A percentile compares a stretch with the other conserved stretches of the same genome.
These are phyloP conservation scores for Microdochium paspali DNA, from an alignment of 2,329 filamentous ascomycete genomes.

Conservation along the genomic window DNA sequence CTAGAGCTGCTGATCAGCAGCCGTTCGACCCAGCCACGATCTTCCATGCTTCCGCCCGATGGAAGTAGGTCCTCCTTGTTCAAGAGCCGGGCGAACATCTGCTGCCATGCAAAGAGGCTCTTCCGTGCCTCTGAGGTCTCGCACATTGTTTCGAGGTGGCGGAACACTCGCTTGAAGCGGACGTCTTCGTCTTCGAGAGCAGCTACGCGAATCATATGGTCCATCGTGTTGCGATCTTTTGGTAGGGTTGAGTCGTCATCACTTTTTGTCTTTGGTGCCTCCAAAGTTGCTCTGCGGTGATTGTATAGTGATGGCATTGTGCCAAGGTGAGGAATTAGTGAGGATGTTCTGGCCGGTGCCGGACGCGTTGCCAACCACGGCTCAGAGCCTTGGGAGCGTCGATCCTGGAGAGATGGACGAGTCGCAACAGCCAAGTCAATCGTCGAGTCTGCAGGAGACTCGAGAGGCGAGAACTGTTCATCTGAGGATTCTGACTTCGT, in stretches of 20 bases:
- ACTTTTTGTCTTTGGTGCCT: not conserved
- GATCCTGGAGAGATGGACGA: not conserved
- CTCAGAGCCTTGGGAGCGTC: not conserved
- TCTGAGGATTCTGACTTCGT: conserved; percentile 9
- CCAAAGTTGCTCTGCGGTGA: not conserved
- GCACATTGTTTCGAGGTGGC: conserved; percentile 35
- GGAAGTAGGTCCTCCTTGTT: conserved; percentile 30
- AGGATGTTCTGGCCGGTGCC: not conserved
- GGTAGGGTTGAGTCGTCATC: not conserved
- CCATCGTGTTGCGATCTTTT: not conserved
- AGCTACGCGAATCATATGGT: not conserved
- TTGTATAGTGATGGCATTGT: not conserved
- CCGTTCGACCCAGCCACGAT: conserved; percentile 15
- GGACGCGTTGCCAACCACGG: not conserved
- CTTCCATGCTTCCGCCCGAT: conserved; percentile 15
- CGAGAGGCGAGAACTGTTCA: conserved; percentile 5
- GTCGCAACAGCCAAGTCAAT: not conserved
- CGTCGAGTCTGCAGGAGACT: not conserved
- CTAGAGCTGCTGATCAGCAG: conserved; percentile 11
- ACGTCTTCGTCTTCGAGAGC: conserved; percentile 27
- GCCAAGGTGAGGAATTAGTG: not conserved
- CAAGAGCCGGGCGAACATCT: conserved; percentile 32
- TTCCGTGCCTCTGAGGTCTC: conserved; percentile 34
- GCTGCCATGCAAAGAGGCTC: conserved; percentile 39
- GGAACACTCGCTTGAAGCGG: conserved; percentile 32